A percentile compares a stretch with the other conserved stretches of the same genome.
phyloP scores from a whole-genome alignment of 164 flowering plant species.

The Vitis cinerea region DNA sequence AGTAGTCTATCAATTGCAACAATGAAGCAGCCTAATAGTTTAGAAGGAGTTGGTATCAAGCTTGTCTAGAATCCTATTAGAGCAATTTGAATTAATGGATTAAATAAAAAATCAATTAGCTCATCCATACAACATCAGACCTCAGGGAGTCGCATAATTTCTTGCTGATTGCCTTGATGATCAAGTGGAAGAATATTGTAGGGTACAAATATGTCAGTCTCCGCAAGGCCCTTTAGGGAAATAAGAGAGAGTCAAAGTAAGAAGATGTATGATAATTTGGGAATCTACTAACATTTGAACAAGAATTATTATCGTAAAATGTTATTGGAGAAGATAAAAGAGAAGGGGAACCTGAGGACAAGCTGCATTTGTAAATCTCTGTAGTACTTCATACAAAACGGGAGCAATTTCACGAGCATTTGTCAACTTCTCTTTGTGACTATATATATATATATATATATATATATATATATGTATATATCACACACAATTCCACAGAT shows the following conservation, averaged over 20 bases:
- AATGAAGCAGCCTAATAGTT: background rate
- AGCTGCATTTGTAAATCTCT: conserved; percentile 51
- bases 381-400: conserved; percentile 69
- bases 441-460: background rate
- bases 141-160: conserved; percentile 92
- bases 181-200: conserved; percentile 94
- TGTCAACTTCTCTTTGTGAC: conserved; percentile 55
- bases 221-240: conserved; percentile 44
- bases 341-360: conserved; percentile 48
- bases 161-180: conserved; percentile 66
- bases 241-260: background rate
- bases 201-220: conserved; percentile 46
- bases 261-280: background rate
- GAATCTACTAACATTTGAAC: background rate
- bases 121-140: conserved; percentile 34
- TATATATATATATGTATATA: background rate
- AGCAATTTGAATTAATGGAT: conserved; percentile 1
- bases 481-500: conserved; percentile 1
- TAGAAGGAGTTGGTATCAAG: background rate
- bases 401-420: conserved; percentile 64
- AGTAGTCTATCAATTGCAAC: conserved; percentile 1
- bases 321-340: background rate
- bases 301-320: conserved; percentile 1
- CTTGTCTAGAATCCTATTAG: background rate
- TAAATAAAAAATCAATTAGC: background rate